Evolutionary conservation across 345 rosid genomes (phyloP).

Genomic region (Acer negundo): DNA sequence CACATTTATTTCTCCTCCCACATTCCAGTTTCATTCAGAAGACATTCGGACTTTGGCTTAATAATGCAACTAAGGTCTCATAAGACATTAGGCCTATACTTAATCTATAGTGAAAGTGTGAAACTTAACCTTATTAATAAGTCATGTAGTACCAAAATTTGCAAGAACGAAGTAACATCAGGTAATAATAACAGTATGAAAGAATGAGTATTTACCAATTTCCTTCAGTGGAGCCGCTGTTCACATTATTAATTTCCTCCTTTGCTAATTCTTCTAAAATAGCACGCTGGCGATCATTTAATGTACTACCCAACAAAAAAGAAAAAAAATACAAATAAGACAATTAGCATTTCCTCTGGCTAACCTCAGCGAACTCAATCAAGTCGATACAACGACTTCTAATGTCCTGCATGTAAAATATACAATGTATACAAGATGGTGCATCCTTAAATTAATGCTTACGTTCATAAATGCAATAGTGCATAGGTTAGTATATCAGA

Average conservation of each 20-base stretch:
- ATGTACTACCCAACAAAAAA: constrained; percentile 37
- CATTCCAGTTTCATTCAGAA: background rate
- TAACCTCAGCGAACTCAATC: background rate
- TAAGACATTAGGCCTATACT: constrained; percentile 1
- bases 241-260: constrained; percentile 75
- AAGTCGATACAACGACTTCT: background rate
- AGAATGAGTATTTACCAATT: constrained; percentile 55
- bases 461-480: too few species aligned
- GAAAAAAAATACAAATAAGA: constrained; percentile 12
- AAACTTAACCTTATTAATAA: background rate
- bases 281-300: constrained; percentile 75
- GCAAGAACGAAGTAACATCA: constrained; percentile 8
- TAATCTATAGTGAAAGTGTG: background rate
- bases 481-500: too few species aligned
- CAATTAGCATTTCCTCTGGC: background rate
- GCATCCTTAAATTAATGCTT: background rate
- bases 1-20: background rate
- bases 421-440: background rate
- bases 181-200: constrained; percentile 13
- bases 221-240: constrained; percentile 38
- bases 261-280: constrained; percentile 83
- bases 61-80: background rate
- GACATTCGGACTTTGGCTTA: background rate
- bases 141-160: constrained; percentile 8
- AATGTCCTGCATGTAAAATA: background rate